phyloP scores from a whole-genome alignment of 2,329 filamentous ascomycete species.

The Magnaporthiopsis poae region DNA sequence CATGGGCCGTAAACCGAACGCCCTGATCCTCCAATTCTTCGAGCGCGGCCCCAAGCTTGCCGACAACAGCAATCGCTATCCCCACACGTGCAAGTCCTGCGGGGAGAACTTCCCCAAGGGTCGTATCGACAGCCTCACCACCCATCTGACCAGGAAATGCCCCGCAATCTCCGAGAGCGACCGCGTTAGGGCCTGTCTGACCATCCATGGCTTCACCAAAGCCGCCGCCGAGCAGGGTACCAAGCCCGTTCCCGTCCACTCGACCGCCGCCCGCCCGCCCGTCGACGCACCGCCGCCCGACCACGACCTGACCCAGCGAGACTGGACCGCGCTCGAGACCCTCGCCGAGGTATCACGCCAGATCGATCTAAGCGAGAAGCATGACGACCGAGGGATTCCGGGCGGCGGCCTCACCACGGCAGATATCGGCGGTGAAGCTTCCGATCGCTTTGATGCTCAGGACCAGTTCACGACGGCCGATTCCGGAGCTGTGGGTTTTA shows the following conservation, averaged over 20 bases:
- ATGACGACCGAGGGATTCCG: conserved; percentile 37
- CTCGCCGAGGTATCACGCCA: conserved; percentile 80
- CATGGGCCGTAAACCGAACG: conserved; percentile 79
- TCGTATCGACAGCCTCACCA: conserved; percentile 70
- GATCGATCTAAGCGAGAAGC: conserved; percentile 57
- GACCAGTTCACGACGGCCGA: conserved; percentile 40
- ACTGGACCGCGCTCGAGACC: conserved; percentile 74
- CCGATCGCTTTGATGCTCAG: conserved; percentile 42
- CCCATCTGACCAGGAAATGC: conserved; percentile 78
- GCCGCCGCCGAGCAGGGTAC: conserved; percentile 22
- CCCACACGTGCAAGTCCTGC: conserved; percentile 80
- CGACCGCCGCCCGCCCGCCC: conserved; percentile 12
- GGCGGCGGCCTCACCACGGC: conserved; percentile 32
- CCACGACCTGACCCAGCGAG: conserved; percentile 34
- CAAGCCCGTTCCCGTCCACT: conserved; percentile 12
- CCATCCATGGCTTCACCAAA: conserved; percentile 60
- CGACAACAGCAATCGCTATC: conserved; percentile 84
- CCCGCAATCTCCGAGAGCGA: conserved; percentile 66
- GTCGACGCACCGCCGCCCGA: conserved; percentile 15
- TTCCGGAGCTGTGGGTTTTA: background rate
- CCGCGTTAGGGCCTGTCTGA: conserved; percentile 63
- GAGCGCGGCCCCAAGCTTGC: conserved; percentile 75
- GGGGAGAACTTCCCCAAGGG: conserved; percentile 86
- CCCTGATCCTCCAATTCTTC: conserved; percentile 80
- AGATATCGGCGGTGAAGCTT: conserved; percentile 22